Conservation (phyloP, 805 yeast species). For the Lipomyces yamadae region DNA sequence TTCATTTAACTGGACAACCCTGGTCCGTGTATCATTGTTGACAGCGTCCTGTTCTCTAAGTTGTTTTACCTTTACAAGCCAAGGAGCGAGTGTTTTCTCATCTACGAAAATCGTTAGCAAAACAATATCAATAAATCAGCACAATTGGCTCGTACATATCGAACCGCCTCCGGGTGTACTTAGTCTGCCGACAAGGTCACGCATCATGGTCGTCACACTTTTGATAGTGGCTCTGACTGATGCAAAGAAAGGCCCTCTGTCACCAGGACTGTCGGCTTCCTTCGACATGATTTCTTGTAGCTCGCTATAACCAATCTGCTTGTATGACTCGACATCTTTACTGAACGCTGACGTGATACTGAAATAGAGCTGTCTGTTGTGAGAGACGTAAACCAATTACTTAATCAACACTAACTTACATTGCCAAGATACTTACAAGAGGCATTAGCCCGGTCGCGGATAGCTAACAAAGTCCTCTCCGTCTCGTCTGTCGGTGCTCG, state of each 20-base stretch:
- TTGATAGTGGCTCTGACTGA: constrained; percentile 1
- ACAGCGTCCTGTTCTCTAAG: constrained; percentile 24
- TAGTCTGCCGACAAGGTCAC: constrained; percentile 9
- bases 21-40: constrained; percentile 26
- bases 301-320: constrained; percentile 12
- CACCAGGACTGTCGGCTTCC: not conserved
- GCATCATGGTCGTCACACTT: not conserved
- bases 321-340: constrained; percentile 9
- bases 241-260: constrained; percentile 10
- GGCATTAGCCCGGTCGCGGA: not conserved
- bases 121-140: not conserved
- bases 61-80: constrained; percentile 37
- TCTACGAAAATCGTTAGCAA: not conserved
- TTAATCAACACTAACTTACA: not conserved
- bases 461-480: not conserved
- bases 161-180: not conserved
- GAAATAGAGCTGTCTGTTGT: constrained; percentile 3
- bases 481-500: constrained; percentile 14
- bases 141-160: not conserved
- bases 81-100: constrained; percentile 33
- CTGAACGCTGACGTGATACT: not conserved
- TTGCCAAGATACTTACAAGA: constrained; percentile 7
- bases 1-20: constrained; percentile 32
- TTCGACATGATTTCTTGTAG: constrained; percentile 18
- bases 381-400: not conserved